Evolutionary conservation across 805 yeast genomes (phyloP), one percentile per base, ranked within the genome.

Genomic region (Cyberlindnera veronae): DNA sequence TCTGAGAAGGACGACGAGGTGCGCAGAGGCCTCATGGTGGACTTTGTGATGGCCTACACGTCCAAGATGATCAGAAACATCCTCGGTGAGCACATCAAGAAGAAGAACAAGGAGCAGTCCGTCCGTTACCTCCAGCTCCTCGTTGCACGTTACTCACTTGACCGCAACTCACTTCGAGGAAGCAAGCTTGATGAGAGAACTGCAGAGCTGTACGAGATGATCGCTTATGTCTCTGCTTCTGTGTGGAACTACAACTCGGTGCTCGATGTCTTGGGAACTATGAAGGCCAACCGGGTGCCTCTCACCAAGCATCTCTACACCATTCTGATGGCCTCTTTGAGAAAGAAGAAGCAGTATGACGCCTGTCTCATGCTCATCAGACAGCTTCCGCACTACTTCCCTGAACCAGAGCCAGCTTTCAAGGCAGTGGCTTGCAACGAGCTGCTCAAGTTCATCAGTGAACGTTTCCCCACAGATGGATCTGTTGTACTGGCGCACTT

Each of bases 401-500:
- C 49, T 8, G 28, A 38, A 6, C 34, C 44, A 8, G 41, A 39
- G 19, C 35, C 38, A 1, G 8, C 26, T 6, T 29, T 34, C 26
- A 47, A 38, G 26, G 10, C 17, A 1, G 4, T 44, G 8, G 29
- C 49, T n/a, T 31, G 41, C 9, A 49, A 32, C 22, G 60, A 55
- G 16, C 36, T 55, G 1, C 17, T 55, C 1, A 38, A 39, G 3
- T 23, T 51, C 12, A 27, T 55, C 7, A 40, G 53, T 19, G 39
- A 42, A 5, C 40, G 48, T 10, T 54, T 53, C 28, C 48, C 49
- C 3, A 38, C 32, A 17, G 50, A 53, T 17, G 48, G 55, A 1
- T 41, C 42, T 16, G 31, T 55, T 3, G 42, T 55, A 0, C n/a
- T 54, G 18, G 53, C 55, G 10, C 55, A 56, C 32, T 50, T 54